Conservation (phyloP, 805 yeast genomes). For the Yamadazyma paraphyllophila region DNA sequence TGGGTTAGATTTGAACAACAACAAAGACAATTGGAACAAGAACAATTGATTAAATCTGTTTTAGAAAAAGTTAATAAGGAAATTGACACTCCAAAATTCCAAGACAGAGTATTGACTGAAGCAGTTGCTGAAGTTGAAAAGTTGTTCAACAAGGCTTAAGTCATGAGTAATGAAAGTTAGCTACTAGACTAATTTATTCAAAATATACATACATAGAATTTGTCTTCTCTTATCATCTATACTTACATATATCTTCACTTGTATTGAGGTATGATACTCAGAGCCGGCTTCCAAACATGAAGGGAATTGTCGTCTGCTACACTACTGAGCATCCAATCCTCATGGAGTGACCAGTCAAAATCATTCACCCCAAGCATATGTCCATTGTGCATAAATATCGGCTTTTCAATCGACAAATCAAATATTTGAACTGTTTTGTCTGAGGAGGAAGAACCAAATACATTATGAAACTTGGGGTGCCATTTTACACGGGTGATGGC, state of each 20-base stretch:
- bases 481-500: slow-evolving; percentile 68
- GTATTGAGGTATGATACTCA: slow-evolving; percentile 10
- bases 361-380: slow-evolving; percentile 88
- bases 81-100: slow-evolving; percentile 84
- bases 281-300: slow-evolving; percentile 80
- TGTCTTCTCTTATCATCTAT: not conserved
- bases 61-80: slow-evolving; percentile 86
- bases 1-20: slow-evolving; percentile 99
- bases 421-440: slow-evolving; percentile 63
- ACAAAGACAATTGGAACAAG: slow-evolving; percentile 94
- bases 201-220: slow-evolving; percentile 6
- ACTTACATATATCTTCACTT: not conserved
- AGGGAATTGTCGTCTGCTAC: slow-evolving; percentile 83
- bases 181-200: slow-evolving; percentile 3
- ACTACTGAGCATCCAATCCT: slow-evolving; percentile 67
- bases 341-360: slow-evolving; percentile 75
- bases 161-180: slow-evolving; percentile 1
- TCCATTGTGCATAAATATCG: slow-evolving; percentile 73
- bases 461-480: slow-evolving; percentile 56
- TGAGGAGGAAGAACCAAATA: slow-evolving; percentile 65
- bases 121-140: slow-evolving; percentile 90
- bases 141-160: slow-evolving; percentile 52
- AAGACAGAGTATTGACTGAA: slow-evolving; percentile 87
- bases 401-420: slow-evolving; percentile 40
- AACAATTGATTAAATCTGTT: slow-evolving; percentile 82